Evolutionary conservation across 2,329 filamentous ascomycete genomes (phyloP).

Genomic region (Cytospora mali): DNA sequence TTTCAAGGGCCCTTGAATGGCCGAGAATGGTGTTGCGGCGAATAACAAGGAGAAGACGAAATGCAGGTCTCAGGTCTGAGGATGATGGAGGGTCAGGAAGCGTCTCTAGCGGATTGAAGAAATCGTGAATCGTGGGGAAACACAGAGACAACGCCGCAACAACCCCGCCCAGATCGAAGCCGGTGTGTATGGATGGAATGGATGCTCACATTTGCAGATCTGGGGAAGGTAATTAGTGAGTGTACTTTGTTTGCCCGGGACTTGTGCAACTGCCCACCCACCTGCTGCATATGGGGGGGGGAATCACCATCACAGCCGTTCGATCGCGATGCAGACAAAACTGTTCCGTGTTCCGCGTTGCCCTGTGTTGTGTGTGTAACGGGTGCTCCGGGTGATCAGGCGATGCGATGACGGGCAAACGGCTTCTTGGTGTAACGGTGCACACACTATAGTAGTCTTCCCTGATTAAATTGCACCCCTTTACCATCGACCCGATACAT

Average conservation of each 20-base stretch:
- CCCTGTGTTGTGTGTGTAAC: neutral
- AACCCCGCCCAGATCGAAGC: conserved; percentile 8
- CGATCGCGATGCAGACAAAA: neutral
- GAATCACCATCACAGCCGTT: neutral
- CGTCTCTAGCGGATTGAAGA: neutral
- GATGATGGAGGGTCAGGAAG: neutral
- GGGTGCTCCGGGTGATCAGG: neutral
- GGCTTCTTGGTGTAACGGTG: neutral
- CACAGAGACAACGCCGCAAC: neutral
- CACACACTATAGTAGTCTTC: neutral
- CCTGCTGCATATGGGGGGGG: neutral
- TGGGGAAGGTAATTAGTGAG: conserved; percentile 1
- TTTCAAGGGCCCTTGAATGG: neutral
- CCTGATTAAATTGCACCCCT: neutral
- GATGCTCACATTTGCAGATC: conserved; percentile 9
- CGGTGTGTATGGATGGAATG: too few relatives aligned
- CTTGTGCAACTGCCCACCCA: neutral
- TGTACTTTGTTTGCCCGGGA: neutral
- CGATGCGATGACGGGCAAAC: neutral
- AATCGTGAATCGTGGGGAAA: neutral
- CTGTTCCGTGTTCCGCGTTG: neutral
- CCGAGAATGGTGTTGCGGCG: neutral
- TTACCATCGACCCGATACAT: too few relatives aligned
- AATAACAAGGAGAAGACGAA: neutral
- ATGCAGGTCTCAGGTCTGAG: neutral